A percentile compares a stretch with the other conserved stretches of the same genome.
phyloP scores from a whole-genome alignment of 768 basidiomycete genomes.

The Cystofilobasidium macerans region DNA sequence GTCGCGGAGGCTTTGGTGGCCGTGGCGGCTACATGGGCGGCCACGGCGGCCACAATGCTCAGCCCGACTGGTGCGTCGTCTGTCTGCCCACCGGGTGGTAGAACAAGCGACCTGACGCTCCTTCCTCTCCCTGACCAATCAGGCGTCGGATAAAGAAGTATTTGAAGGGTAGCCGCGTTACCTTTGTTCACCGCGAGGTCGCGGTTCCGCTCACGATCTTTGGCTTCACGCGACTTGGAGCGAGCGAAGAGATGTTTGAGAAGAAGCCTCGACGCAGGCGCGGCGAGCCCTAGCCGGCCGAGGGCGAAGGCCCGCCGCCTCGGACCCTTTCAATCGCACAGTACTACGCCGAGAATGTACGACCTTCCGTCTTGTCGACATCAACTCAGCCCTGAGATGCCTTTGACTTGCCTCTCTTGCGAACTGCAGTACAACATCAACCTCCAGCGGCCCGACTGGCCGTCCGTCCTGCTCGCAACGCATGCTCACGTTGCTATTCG shows the following conservation, averaged over 20 bases:
- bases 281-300: neutral
- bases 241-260: neutral
- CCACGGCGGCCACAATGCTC: neutral
- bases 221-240: neutral
- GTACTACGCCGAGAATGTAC: neutral
- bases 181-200: neutral
- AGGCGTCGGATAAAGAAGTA: constrained; percentile 1
- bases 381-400: neutral
- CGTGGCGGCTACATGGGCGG: neutral
- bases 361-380: neutral
- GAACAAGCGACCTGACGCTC: no score
- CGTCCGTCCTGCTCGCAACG: neutral
- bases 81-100: no score
- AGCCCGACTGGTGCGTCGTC: neutral
- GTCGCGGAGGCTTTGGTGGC: neutral
- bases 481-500: no score
- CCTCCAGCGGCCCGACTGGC: neutral
- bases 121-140: neutral
- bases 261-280: neutral
- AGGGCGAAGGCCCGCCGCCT: neutral
- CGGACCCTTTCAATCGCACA: neutral
- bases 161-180: neutral
- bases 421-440: neutral
- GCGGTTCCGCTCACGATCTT: neutral
- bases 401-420: neutral